A percentile compares a stretch with the other conserved stretches of the same genome.
These are phyloP conservation scores for Entophlyctis luteolus DNA, from an alignment of 192 early-diverging fungal species.

Conservation along the genomic window DNA sequence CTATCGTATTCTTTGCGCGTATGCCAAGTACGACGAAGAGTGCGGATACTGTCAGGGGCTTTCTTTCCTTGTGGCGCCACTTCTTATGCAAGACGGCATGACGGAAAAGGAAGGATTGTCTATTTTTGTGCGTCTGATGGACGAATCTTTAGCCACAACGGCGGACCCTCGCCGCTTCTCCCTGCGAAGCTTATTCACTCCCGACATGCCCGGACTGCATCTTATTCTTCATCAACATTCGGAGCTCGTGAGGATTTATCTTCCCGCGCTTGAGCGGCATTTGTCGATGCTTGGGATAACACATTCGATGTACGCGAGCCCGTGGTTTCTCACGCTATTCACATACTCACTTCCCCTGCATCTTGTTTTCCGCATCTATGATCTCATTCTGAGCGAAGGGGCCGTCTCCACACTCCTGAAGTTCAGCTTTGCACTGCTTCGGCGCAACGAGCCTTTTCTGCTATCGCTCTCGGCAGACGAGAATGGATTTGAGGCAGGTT, in stretches of 20 bases:
- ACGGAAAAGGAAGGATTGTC: constrained; percentile 78
- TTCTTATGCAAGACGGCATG: constrained; percentile 81
- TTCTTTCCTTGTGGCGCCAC: constrained; percentile 78
- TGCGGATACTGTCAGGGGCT: constrained; percentile 97
- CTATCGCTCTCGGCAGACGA: constrained; percentile 52
- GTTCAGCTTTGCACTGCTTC: constrained; percentile 76
- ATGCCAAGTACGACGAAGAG: constrained; percentile 80
- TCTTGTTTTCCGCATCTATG: constrained; percentile 84
- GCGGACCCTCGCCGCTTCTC: constrained; percentile 47
- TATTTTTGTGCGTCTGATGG: constrained; percentile 84
- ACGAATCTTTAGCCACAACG: constrained; percentile 24
- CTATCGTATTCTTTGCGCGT: constrained; percentile 83
- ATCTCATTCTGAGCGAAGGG: constrained; percentile 88
- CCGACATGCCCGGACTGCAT: constrained; percentile 80
- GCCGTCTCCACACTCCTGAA: constrained; percentile 60
- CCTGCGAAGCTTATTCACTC: constrained; percentile 82
- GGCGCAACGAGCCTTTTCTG: constrained; percentile 65
- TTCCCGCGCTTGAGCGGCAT: constrained; percentile 77
- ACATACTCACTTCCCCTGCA: constrained; percentile 85
- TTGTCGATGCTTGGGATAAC: constrained; percentile 74
- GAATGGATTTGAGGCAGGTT: constrained; percentile 65
- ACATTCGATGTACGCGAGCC: constrained; percentile 86
- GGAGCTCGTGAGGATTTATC: constrained; percentile 68
- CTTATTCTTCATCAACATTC: constrained; percentile 81
- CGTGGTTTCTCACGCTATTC: constrained; percentile 98